Conservation (phyloP, 805 yeast species). For the Suhomyces faveliae region DNA sequence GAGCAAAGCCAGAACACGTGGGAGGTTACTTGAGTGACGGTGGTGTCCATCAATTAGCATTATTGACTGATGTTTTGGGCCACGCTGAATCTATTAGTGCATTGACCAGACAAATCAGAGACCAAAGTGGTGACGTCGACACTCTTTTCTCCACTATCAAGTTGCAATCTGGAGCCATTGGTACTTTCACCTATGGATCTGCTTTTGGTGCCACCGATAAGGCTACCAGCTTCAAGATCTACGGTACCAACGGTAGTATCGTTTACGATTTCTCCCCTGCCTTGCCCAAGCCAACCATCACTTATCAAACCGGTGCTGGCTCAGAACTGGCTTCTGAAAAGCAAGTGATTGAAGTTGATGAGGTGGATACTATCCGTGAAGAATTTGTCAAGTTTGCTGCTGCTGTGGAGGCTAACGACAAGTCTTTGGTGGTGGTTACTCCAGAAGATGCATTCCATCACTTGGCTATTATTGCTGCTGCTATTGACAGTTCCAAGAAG, state of each 20-base stretch:
- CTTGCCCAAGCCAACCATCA: slow-evolving; percentile 36
- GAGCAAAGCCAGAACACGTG: slow-evolving; percentile 84
- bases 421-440: slow-evolving; percentile 51
- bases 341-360: slow-evolving; percentile 37
- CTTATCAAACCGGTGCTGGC: slow-evolving; percentile 27
- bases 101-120: slow-evolving; percentile 71
- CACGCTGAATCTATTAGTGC: slow-evolving; percentile 69
- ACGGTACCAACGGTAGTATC: slow-evolving; percentile 78
- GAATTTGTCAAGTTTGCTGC: slow-evolving; percentile 52
- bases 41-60: slow-evolving; percentile 93
- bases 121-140: slow-evolving; percentile 80
- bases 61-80: slow-evolving; percentile 81
- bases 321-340: slow-evolving; percentile 52
- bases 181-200: slow-evolving; percentile 85
- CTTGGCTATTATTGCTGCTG: slow-evolving; percentile 85
- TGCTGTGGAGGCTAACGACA: slow-evolving; percentile 65
- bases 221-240: slow-evolving; percentile 61
- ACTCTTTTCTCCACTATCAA: slow-evolving; percentile 68
- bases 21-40: slow-evolving; percentile 95
- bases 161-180: slow-evolving; percentile 63
- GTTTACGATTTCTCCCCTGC: slow-evolving; percentile 62
- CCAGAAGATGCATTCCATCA: slow-evolving; percentile 89
- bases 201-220: slow-evolving; percentile 82
- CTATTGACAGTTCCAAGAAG: slow-evolving; percentile 62
- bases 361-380: slow-evolving; percentile 41